Evolutionary conservation across 2,329 filamentous ascomycete genomes (phyloP).

Genomic region (Fusarium anthophilum): DNA sequence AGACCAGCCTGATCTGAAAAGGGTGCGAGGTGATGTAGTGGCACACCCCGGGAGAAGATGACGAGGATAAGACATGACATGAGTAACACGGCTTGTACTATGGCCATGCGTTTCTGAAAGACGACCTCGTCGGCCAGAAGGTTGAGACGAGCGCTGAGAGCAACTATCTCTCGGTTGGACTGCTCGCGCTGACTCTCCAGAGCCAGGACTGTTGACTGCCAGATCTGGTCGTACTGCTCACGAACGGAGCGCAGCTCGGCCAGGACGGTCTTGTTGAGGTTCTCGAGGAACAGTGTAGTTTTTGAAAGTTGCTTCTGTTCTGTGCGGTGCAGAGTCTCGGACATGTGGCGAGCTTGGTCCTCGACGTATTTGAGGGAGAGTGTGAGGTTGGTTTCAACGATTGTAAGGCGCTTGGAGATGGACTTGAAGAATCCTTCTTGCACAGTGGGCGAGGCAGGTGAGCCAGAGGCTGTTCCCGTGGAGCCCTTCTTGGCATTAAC

Average conservation of each 20-base stretch:
- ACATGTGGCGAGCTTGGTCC: constrained; percentile 89
- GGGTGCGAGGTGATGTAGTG: constrained; percentile 47
- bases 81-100: constrained; percentile 88
- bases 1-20: constrained; percentile 42
- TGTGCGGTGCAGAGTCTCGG: constrained; percentile 85
- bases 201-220: constrained; percentile 94
- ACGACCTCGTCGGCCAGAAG: constrained; percentile 93
- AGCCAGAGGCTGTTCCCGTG: constrained; percentile 40
- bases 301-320: constrained; percentile 90
- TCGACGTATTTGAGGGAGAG: constrained; percentile 96
- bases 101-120: constrained; percentile 89
- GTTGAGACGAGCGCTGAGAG: constrained; percentile 81
- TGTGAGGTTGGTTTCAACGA: constrained; percentile 91
- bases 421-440: constrained; percentile 99
- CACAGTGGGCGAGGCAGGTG: constrained; percentile 73
- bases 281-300: constrained; percentile 81
- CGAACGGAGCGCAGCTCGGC: constrained; percentile 80
- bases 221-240: constrained; percentile 92
- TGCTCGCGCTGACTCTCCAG: constrained; percentile 89
- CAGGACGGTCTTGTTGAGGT: constrained; percentile 87
- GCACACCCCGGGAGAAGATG: constrained; percentile 74
- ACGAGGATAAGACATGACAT: constrained; percentile 88
- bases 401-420: constrained; percentile 89
- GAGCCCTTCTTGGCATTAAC: constrained; percentile 42
- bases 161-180: constrained; percentile 83